These are phyloP conservation scores for Ceratocystis variospora DNA, from an alignment of 2,329 filamentous ascomycete species.

Conservation along the genomic window DNA sequence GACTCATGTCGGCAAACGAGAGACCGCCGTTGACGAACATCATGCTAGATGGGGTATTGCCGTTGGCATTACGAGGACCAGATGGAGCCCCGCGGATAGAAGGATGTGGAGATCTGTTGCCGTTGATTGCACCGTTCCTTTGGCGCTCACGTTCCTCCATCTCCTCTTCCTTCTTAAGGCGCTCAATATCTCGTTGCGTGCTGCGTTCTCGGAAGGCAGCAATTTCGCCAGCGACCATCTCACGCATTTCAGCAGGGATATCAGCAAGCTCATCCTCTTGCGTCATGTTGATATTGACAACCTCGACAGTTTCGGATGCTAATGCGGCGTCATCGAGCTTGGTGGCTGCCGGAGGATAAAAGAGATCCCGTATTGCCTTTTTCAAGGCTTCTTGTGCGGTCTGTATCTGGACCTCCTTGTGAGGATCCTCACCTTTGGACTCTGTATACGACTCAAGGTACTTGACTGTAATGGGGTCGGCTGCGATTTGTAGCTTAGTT, in stretches of 20 bases:
- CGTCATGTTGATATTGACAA: slow-evolving; percentile 76
- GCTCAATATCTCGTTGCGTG: slow-evolving; percentile 75
- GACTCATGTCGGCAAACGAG: slow-evolving; percentile 30
- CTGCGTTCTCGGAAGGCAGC: slow-evolving; percentile 87
- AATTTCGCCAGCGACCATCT: slow-evolving; percentile 87
- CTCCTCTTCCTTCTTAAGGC: slow-evolving; percentile 77
- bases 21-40: slow-evolving; percentile 59
- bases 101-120: slow-evolving; percentile 11
- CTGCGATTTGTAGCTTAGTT: slow-evolving; percentile 53
- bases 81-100: slow-evolving; percentile 58
- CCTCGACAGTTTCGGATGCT: slow-evolving; percentile 51
- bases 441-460: slow-evolving; percentile 63
- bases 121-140: slow-evolving; percentile 39
- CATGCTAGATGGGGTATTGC: slow-evolving; percentile 34
- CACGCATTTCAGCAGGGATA: slow-evolving; percentile 90
- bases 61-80: slow-evolving; percentile 58
- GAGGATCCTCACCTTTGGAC: slow-evolving; percentile 1
- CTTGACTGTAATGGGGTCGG: slow-evolving; percentile 70
- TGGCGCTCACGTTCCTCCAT: slow-evolving; percentile 74
- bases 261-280: slow-evolving; percentile 89
- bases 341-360: slow-evolving; percentile 43
- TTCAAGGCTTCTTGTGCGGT: slow-evolving; percentile 54
- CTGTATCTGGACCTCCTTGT: slow-evolving; percentile 50
- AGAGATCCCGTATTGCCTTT: slow-evolving; percentile 54
- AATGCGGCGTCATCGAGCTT: slow-evolving; percentile 52